phyloP scores from a whole-genome alignment of 106 monocot species.

The Iris macrosiphon region DNA sequence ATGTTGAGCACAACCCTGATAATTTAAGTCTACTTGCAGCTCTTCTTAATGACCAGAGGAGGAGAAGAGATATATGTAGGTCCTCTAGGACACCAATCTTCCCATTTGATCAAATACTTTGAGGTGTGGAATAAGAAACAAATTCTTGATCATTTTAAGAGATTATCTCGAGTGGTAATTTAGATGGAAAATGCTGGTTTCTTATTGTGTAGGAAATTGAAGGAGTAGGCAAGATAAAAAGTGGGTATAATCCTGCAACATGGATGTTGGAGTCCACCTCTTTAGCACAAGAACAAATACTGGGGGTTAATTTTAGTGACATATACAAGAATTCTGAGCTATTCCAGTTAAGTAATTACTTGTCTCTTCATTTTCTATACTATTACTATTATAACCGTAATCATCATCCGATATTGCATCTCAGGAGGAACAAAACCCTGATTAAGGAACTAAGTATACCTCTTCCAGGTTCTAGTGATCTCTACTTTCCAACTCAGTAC shows the following conservation, averaged over 20 bases:
- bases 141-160: not conserved
- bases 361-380: not conserved
- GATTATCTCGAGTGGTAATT: not conserved
- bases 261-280: slow-evolving; percentile 49
- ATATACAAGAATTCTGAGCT: slow-evolving; percentile 32
- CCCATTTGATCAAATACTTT: slow-evolving; percentile 37
- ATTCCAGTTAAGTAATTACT: slow-evolving; percentile 20
- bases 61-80: slow-evolving; percentile 64
- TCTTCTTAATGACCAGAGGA: slow-evolving; percentile 43
- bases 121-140: slow-evolving; percentile 25
- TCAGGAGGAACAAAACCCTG: slow-evolving; percentile 60
- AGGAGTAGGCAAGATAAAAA: slow-evolving; percentile 34
- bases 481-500: slow-evolving; percentile 53
- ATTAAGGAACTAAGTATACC: slow-evolving; percentile 48
- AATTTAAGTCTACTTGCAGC: slow-evolving; percentile 16
- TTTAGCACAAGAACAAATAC: slow-evolving; percentile 11
- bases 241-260: slow-evolving; percentile 57
- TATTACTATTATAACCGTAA: too few species aligned
- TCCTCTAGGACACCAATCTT: slow-evolving; percentile 37
- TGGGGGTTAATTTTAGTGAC: slow-evolving; percentile 24
- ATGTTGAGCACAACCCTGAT: too few species aligned
- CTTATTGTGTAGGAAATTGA: slow-evolving; percentile 19
- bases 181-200: too few species aligned
- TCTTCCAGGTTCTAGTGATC: slow-evolving; percentile 40
- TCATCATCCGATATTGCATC: not conserved